Evolutionary conservation across 2,329 filamentous ascomycete genomes (phyloP).

Genomic region (Arthroderma uncinatum): DNA sequence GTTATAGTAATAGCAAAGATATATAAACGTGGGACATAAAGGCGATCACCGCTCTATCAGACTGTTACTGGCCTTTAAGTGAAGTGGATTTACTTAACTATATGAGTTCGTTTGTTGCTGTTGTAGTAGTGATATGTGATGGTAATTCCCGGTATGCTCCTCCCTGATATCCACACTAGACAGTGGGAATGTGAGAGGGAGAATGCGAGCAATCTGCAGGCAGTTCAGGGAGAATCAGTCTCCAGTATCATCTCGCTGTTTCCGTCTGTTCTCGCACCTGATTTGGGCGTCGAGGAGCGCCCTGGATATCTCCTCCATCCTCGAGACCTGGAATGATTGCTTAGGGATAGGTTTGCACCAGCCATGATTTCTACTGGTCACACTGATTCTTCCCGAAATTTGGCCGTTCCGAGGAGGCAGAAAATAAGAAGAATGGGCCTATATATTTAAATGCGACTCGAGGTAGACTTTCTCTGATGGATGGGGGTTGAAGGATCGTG

Average conservation of each 20-base stretch:
- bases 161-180: too few species aligned
- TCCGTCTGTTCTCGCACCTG: neutral
- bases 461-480: too few species aligned
- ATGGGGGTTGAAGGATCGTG: too few species aligned
- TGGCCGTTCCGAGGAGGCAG: neutral
- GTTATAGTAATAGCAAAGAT: too few species aligned
- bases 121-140: too few species aligned
- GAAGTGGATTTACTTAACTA: neutral
- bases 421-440: neutral
- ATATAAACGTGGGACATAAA: neutral
- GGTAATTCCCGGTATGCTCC: too few species aligned
- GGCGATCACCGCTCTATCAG: neutral
- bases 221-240: too few species aligned
- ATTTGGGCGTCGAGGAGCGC: too few species aligned
- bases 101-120: neutral
- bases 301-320: neutral
- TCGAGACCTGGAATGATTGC: neutral
- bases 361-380: neutral
- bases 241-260: neutral
- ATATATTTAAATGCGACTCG: too few species aligned
- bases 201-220: too few species aligned
- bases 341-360: neutral
- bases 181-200: too few species aligned
- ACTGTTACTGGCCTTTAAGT: neutral
- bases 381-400: neutral